These are phyloP conservation scores for Melampsora occidentalis DNA, from an alignment of 1,284 basidiomycete genomes.

Conservation along the genomic window DNA sequence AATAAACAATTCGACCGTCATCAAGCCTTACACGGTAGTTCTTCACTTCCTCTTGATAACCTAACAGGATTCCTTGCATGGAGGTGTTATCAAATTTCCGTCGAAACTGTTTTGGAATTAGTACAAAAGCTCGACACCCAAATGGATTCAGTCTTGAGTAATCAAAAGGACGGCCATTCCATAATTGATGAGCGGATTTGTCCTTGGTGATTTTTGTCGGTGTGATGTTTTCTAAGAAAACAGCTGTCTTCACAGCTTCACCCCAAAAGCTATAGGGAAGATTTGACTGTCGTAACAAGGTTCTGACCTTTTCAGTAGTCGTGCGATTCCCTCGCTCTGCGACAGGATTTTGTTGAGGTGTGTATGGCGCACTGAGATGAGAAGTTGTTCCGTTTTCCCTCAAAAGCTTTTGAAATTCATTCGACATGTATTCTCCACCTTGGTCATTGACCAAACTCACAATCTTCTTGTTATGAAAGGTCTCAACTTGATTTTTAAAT, in stretches of 20 bases:
- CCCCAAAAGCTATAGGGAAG: constrained; percentile 53
- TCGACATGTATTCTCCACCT: constrained; percentile 47
- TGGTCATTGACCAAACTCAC: constrained; percentile 53
- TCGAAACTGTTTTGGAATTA: too few relatives aligned
- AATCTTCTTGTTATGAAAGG: constrained; percentile 47
- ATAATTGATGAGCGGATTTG: too few relatives aligned
- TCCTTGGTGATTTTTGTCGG: too few relatives aligned
- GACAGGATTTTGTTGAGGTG: constrained; percentile 31
- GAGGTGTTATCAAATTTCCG: too few relatives aligned
- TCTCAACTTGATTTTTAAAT: constrained; percentile 51
- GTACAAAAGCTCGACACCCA: not conserved
- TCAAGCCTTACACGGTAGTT: constrained; percentile 15
- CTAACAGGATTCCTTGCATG: too few relatives aligned
- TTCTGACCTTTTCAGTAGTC: constrained; percentile 48
- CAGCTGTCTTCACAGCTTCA: constrained; percentile 50
- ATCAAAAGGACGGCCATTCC: not conserved
- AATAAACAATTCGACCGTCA: not conserved
- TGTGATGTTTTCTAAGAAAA: constrained; percentile 49
- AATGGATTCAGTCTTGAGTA: not conserved
- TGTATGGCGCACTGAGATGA: too few relatives aligned
- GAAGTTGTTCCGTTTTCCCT: too few relatives aligned
- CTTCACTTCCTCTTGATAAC: not conserved
- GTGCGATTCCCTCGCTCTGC: constrained; percentile 47
- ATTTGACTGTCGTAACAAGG: constrained; percentile 49
- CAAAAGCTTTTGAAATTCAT: too few relatives aligned